These are phyloP conservation scores for Phialocephala subalpina DNA, from an alignment of 2,329 filamentous ascomycete genomes.

Conservation along the genomic window DNA sequence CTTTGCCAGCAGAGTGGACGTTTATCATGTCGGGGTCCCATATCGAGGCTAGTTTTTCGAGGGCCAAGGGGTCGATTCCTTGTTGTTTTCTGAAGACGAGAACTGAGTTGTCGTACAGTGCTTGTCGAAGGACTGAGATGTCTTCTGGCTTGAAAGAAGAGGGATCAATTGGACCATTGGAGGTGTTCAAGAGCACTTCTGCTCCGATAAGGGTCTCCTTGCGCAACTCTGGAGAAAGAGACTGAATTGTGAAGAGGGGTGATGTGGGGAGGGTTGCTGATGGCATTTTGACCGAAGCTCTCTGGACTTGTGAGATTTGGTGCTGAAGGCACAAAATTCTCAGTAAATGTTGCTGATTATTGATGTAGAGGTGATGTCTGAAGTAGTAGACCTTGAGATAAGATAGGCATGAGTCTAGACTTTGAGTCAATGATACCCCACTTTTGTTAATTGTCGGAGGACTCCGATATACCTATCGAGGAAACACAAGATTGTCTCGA, in stretches of 20 bases:
- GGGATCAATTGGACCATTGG: neutral
- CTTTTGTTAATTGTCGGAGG: neutral
- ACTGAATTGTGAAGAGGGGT: neutral
- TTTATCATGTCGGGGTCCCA: conserved; percentile 21
- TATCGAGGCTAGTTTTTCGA: conserved; percentile 21
- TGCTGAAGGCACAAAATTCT: neutral
- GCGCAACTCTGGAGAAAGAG: neutral
- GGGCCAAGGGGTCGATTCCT: conserved; percentile 23
- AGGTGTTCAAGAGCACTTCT: neutral
- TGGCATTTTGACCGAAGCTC: neutral
- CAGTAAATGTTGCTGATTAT: neutral
- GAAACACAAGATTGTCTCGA: too few species aligned
- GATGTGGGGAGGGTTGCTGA: neutral
- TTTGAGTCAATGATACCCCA: neutral
- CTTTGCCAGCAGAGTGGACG: conserved; percentile 18
- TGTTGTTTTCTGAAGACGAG: conserved; percentile 25
- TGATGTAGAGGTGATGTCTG: neutral
- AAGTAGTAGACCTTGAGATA: neutral
- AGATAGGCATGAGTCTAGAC: neutral
- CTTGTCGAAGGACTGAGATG: conserved; percentile 18
- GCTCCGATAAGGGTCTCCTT: conserved; percentile 9
- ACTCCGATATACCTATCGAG: neutral
- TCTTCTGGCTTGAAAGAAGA: neutral
- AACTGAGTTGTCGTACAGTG: conserved; percentile 27
- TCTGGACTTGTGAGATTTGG: neutral